These are phyloP conservation scores for Venustampulla echinocandica DNA, from an alignment of 495 filamentous ascomycete species.

Conservation along the genomic window DNA sequence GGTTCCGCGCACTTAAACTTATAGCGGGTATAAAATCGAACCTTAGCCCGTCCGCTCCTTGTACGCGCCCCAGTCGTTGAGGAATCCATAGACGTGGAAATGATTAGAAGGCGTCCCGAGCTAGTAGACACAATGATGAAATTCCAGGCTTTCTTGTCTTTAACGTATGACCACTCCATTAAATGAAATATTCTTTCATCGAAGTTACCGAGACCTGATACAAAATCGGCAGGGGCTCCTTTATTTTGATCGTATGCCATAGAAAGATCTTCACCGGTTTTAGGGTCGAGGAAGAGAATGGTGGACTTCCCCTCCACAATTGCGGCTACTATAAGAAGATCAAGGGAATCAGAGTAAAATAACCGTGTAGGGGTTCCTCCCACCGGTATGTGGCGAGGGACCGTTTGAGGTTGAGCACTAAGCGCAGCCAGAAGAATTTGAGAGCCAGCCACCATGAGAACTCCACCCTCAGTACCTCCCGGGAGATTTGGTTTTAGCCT, in stretches of 20 bases:
- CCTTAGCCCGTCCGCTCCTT: constrained; percentile 11
- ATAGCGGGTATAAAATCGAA: constrained; percentile 38
- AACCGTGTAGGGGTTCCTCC: constrained; percentile 43
- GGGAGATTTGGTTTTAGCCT: constrained; percentile 5
- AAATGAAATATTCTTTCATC: constrained; percentile 34
- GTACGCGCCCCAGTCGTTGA: background rate
- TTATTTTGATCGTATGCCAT: constrained; percentile 28
- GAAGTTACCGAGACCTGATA: constrained; percentile 33
- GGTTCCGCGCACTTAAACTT: constrained; percentile 31
- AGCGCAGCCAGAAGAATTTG: constrained; percentile 43
- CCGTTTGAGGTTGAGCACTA: constrained; percentile 34
- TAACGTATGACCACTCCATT: constrained; percentile 36
- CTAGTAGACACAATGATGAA: constrained; percentile 35
- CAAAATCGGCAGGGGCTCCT: constrained; percentile 23
- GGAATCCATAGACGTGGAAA: constrained; percentile 27
- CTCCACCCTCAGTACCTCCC: constrained; percentile 3
- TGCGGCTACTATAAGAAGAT: constrained; percentile 45
- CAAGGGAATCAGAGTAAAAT: constrained; percentile 41
- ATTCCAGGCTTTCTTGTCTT: constrained; percentile 32
- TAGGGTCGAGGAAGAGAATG: constrained; percentile 39
- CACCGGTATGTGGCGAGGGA: constrained; percentile 43
- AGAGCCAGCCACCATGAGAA: constrained; percentile 25
- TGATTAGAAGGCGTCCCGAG: constrained; percentile 36
- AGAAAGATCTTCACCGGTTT: constrained; percentile 37
- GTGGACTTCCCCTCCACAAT: constrained; percentile 28